phyloP scores from a whole-genome alignment of 306 rosid genomes.

The Urtica urens region DNA sequence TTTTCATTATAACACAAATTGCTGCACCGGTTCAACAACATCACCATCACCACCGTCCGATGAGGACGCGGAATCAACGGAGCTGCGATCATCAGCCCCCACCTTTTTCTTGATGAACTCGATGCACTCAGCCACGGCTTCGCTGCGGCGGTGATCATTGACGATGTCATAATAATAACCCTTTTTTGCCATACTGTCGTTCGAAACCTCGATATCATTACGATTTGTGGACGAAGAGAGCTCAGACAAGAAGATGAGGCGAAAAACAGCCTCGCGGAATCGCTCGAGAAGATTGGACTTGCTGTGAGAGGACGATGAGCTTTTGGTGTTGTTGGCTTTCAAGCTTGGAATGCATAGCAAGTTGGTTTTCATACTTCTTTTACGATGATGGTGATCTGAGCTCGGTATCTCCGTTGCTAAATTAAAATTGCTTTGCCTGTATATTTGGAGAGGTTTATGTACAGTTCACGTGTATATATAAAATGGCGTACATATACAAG shows the following conservation, averaged over 20 bases:
- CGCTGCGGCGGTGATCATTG: slow-evolving; percentile 45
- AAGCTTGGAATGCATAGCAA: slow-evolving; percentile 52
- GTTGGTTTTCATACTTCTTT: slow-evolving; percentile 28
- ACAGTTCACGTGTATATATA: no score
- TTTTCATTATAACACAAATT: no score
- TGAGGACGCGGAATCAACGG: slow-evolving; percentile 17
- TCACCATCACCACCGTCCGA: no score
- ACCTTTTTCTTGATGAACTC: slow-evolving; percentile 79
- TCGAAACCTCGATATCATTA: not conserved
- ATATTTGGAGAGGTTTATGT: no score
- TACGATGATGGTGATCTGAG: no score
- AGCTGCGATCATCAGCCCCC: slow-evolving; percentile 13
- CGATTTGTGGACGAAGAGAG: slow-evolving; percentile 34
- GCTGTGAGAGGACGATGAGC: slow-evolving; percentile 22
- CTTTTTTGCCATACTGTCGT: slow-evolving; percentile 7
- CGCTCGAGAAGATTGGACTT: slow-evolving; percentile 64
- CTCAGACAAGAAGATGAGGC: slow-evolving; percentile 74
- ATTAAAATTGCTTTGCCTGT: no score
- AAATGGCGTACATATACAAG: no score
- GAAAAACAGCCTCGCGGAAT: slow-evolving; percentile 70
- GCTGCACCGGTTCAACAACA: no score
- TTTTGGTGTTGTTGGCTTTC: slow-evolving; percentile 17
- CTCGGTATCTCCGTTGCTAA: slow-evolving; percentile 11
- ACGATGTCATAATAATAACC: slow-evolving; percentile 14
- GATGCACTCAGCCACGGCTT: slow-evolving; percentile 88